Conservation (phyloP, 2,329 filamentous ascomycete species). For the Ceratocystis albifundus region DNA sequence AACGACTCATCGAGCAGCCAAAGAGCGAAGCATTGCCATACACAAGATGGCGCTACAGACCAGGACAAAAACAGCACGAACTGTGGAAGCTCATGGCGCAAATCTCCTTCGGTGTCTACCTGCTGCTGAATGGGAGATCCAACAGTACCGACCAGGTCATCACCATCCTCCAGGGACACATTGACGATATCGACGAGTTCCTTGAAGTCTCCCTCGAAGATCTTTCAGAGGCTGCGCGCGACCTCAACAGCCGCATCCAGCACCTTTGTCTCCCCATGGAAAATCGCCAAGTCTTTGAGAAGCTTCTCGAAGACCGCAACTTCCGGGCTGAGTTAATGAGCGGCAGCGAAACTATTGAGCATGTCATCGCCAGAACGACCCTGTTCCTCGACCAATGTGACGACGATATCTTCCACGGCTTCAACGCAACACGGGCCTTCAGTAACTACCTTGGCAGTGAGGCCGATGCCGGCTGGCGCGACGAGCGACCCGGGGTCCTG, state of each 20-base stretch:
- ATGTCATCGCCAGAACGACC: slow-evolving; percentile 71
- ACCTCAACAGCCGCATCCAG: slow-evolving; percentile 68
- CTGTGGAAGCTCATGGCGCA: slow-evolving; percentile 83
- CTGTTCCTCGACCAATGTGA: slow-evolving; percentile 64
- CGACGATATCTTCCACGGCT: slow-evolving; percentile 66
- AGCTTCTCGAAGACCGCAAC: slow-evolving; percentile 71
- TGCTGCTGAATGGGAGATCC: slow-evolving; percentile 72
- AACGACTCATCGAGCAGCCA: slow-evolving; percentile 54
- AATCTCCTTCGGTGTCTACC: slow-evolving; percentile 84
- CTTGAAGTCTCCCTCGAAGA: slow-evolving; percentile 78
- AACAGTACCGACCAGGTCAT: slow-evolving; percentile 84
- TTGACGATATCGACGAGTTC: slow-evolving; percentile 88
- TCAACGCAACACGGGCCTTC: slow-evolving; percentile 65
- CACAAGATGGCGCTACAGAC: slow-evolving; percentile 62
- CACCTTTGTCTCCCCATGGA: slow-evolving; percentile 73
- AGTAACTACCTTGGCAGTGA: slow-evolving; percentile 61
- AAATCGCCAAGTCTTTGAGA: slow-evolving; percentile 71
- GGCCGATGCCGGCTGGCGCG: slow-evolving; percentile 47
- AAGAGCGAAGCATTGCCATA: slow-evolving; percentile 61
- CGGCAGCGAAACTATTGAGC: slow-evolving; percentile 84
- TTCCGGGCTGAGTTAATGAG: slow-evolving; percentile 74
- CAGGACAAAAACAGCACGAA: slow-evolving; percentile 70
- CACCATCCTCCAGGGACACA: slow-evolving; percentile 77
- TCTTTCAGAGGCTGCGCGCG: slow-evolving; percentile 62
- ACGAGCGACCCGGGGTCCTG: slow-evolving; percentile 50